A percentile compares a stretch with the other conserved stretches of the same genome.
These are phyloP conservation scores for Chrysochromulina tobinii DNA, from an alignment of 78 protist species.

Conservation along the genomic window DNA sequence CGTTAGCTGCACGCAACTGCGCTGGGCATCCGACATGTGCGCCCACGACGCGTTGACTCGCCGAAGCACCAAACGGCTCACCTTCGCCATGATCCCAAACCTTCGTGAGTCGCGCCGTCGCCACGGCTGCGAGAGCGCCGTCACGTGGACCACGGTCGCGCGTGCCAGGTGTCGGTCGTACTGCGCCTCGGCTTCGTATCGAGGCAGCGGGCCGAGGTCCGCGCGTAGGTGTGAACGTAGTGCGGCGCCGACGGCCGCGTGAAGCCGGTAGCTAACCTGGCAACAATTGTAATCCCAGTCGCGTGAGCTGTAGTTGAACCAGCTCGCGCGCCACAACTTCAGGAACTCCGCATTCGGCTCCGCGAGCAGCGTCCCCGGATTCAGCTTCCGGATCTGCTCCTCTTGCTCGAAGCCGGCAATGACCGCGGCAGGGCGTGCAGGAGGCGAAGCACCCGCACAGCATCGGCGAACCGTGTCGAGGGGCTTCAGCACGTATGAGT, in stretches of 20 bases:
- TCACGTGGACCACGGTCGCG: not conserved
- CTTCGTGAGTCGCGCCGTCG: not conserved
- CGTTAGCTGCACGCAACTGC: too few relatives aligned
- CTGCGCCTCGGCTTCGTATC: not conserved
- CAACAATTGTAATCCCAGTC: not conserved
- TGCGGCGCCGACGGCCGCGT: not conserved
- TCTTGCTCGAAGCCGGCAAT: not conserved
- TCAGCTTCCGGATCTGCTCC: not conserved
- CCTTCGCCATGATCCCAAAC: not conserved
- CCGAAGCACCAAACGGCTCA: too few relatives aligned
- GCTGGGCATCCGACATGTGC: too few relatives aligned
- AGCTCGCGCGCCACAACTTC: not conserved
- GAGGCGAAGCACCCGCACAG: not conserved
- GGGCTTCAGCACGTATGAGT: not conserved
- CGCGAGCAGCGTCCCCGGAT: not conserved
- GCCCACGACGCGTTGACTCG: too few relatives aligned
- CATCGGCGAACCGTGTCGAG: not conserved
- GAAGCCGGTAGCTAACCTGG: not conserved
- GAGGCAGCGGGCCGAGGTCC: not conserved
- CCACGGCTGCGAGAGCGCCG: not conserved
- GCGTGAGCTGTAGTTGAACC: not conserved
- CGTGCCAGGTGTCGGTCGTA: not conserved
- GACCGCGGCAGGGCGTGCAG: not conserved
- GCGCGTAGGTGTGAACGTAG: not conserved
- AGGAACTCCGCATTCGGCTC: not conserved